Percentiles rank a stretch among this genome's conserved stretches.
Conservation (phyloP, 805 yeast genomes). For the Pichia ethanolica region DNA sequence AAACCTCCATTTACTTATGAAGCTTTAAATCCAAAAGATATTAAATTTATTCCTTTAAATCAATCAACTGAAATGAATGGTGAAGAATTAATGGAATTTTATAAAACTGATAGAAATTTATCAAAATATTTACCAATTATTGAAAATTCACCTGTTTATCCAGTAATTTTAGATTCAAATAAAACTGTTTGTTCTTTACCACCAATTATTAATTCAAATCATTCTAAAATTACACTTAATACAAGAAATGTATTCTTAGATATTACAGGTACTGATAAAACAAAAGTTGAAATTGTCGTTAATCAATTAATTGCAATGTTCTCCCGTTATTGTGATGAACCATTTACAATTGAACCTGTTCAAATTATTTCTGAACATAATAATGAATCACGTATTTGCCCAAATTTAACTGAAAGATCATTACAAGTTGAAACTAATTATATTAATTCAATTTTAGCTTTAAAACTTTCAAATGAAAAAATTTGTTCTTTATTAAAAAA, state of each 20-base stretch:
- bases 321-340: conserved; percentile 72
- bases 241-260: conserved; percentile 90
- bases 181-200: conserved; percentile 86
- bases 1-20: conserved; percentile 80
- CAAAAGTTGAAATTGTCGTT: conserved; percentile 89
- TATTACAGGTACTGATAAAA: conserved; percentile 89
- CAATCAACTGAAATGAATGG: conserved; percentile 69
- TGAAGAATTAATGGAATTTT: conserved; percentile 74
- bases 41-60: conserved; percentile 69
- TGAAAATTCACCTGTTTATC: conserved; percentile 81
- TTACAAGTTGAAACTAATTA: conserved; percentile 72
- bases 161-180: conserved; percentile 75
- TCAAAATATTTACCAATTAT: conserved; percentile 86
- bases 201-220: conserved; percentile 92
- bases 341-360: conserved; percentile 87
- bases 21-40: conserved; percentile 71
- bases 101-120: conserved; percentile 83
- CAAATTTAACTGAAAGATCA: conserved; percentile 59
- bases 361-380: conserved; percentile 78
- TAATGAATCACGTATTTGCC: conserved; percentile 65
- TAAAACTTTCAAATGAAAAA: conserved; percentile 59
- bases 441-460: conserved; percentile 91
- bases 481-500: conserved; percentile 61
- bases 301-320: conserved; percentile 95
- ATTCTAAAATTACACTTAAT: conserved; percentile 75